Evolutionary conservation across 257 asterid genomes (phyloP).

Genomic region (Fraxinus quadrangulata): DNA sequence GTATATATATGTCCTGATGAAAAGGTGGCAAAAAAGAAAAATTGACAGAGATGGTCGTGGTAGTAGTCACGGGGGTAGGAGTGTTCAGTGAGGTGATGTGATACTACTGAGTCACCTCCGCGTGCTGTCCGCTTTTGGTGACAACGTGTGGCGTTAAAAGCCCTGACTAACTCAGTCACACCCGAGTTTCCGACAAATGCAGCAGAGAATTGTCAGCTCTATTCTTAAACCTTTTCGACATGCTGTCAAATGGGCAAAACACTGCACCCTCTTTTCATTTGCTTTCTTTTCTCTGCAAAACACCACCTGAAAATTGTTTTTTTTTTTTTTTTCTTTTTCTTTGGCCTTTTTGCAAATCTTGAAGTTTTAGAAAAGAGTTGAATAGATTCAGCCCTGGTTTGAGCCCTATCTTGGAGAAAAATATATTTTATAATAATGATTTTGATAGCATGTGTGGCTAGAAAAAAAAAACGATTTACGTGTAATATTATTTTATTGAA

Average conservation of each 20-base stretch:
- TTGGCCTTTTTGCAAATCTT: neutral
- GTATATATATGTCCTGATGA: no score
- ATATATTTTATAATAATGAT: no score
- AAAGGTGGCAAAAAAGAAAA: neutral
- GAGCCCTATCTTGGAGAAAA: no score
- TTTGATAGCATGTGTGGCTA: no score
- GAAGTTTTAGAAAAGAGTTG: no score
- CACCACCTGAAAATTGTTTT: neutral
- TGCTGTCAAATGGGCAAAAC: constrained; percentile 37
- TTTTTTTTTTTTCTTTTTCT: neutral
- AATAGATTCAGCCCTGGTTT: no score
- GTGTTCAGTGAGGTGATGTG: constrained; percentile 2
- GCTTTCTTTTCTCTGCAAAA: neutral
- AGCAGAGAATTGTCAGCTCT: neutral
- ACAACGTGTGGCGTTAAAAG: constrained; percentile 39
- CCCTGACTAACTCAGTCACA: constrained; percentile 22
- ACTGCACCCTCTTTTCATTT: neutral
- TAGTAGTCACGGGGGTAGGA: neutral
- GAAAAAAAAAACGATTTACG: no score
- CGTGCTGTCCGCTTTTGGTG: constrained; percentile 29
- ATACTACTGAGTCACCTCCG: constrained; percentile 26
- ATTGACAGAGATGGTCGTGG: neutral
- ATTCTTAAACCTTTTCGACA: neutral
- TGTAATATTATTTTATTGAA: no score
- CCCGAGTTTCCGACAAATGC: constrained; percentile 35